Conservation (phyloP, 441 rosid genomes). For the Bocquillonia castaneifolia region DNA sequence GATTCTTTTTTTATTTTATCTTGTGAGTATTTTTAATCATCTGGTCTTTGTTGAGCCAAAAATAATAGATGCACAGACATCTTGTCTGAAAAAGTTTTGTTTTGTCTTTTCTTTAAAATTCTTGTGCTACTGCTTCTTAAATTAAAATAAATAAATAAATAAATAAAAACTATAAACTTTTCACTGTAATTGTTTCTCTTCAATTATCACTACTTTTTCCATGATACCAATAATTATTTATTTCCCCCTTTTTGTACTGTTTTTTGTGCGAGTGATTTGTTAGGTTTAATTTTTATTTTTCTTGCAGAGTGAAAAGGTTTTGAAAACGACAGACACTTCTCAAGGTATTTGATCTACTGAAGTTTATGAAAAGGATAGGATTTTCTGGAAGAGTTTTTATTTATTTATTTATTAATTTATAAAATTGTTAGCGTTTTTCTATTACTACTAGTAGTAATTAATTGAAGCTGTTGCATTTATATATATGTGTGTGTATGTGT, state of each 20-base stretch:
- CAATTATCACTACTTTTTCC: conserved; percentile 8
- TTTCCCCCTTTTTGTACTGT: conserved; percentile 15
- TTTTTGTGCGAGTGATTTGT: conserved; percentile 15
- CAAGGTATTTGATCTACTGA: conserved; percentile 45
- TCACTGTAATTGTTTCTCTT: conserved; percentile 32
- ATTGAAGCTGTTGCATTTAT: conserved; percentile 24
- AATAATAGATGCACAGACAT: conserved; percentile 37
- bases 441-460: conserved; percentile 25
- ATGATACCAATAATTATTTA: conserved; percentile 4
- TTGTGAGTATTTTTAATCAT: conserved; percentile 33
- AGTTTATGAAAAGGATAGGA: conserved; percentile 32
- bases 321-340: conserved; percentile 70
- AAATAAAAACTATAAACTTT: conserved; percentile 29
- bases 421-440: conserved; percentile 25
- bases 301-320: conserved; percentile 62
- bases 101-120: conserved; percentile 58
- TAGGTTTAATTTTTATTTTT: conserved; percentile 22
- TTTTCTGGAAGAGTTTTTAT: conserved; percentile 18
- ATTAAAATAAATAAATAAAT: too few relatives aligned
- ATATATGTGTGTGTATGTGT: conserved; percentile 8
- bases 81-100: conserved; percentile 41
- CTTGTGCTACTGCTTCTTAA: conserved; percentile 26
- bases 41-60: conserved; percentile 19
- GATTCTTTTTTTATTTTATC: conserved; percentile 24
- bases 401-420: not conserved